These are phyloP conservation scores for Knufia petricola DNA, from an alignment of 2,329 filamentous ascomycete genomes.

Conservation along the genomic window DNA sequence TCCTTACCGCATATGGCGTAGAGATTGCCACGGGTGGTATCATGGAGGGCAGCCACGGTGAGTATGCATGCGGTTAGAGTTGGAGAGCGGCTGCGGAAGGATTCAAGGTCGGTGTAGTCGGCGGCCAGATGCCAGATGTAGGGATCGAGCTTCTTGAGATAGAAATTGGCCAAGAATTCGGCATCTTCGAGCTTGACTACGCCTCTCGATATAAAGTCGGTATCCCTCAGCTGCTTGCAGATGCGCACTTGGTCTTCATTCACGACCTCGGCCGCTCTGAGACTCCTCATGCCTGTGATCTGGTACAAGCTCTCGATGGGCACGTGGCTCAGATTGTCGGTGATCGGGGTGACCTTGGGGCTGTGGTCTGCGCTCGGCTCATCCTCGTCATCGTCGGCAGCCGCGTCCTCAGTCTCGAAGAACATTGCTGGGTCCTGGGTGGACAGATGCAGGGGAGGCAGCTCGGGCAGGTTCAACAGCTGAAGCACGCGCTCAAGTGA, in stretches of 20 bases:
- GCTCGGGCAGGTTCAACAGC: slow-evolving; percentile 30
- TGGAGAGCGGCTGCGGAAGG: slow-evolving; percentile 39
- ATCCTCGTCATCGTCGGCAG: slow-evolving; percentile 38
- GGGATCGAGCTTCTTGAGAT: slow-evolving; percentile 37
- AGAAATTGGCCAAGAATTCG: slow-evolving; percentile 33
- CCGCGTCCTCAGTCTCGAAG: slow-evolving; percentile 30
- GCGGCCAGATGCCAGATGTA: slow-evolving; percentile 41
- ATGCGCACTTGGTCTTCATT: slow-evolving; percentile 24
- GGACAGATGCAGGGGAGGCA: slow-evolving; percentile 29
- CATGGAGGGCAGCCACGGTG: slow-evolving; percentile 42
- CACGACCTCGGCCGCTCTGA: slow-evolving; percentile 26
- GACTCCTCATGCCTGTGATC: slow-evolving; percentile 26
- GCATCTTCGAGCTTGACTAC: slow-evolving; percentile 37
- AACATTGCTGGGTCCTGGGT: slow-evolving; percentile 23
- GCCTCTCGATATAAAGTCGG: slow-evolving; percentile 44
- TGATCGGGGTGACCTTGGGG: slow-evolving; percentile 23
- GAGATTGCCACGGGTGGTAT: slow-evolving; percentile 25
- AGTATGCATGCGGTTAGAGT: slow-evolving; percentile 42
- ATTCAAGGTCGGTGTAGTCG: slow-evolving; percentile 38
- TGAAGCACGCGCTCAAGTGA: slow-evolving; percentile 29
- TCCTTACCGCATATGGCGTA: slow-evolving; percentile 39
- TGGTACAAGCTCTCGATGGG: slow-evolving; percentile 31
- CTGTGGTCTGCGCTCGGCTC: slow-evolving; percentile 33
- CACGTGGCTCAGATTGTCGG: slow-evolving; percentile 26
- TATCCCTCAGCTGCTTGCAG: slow-evolving; percentile 31